A percentile compares a stretch with the other conserved stretches of the same genome.
These are phyloP conservation scores for Scheffersomyces quercinus DNA, from an alignment of 1,139 yeast genomes.

Conservation along the genomic window DNA sequence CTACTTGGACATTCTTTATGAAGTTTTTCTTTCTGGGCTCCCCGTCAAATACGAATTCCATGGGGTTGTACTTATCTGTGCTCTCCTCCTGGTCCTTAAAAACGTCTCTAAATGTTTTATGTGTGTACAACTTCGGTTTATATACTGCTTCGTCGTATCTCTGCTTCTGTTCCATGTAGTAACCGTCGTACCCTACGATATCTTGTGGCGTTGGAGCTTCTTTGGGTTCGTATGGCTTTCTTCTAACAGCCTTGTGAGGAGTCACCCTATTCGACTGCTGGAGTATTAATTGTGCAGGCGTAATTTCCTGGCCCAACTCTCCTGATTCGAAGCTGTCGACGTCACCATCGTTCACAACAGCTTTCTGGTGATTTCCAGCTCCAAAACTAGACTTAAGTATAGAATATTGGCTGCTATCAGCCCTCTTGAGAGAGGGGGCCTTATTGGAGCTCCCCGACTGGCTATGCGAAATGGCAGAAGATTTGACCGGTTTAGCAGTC, in stretches of 20 bases:
- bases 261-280: slow-evolving; percentile 1
- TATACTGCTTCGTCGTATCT: slow-evolving; percentile 33
- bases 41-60: slow-evolving; percentile 42
- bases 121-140: slow-evolving; percentile 43
- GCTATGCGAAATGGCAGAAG: neutral
- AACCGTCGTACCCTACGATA: slow-evolving; percentile 22
- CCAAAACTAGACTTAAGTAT: neutral
- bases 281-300: slow-evolving; percentile 38
- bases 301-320: slow-evolving; percentile 31
- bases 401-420: neutral
- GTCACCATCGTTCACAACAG: neutral
- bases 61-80: slow-evolving; percentile 38
- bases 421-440: neutral
- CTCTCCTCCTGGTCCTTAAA: slow-evolving; percentile 34
- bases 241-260: slow-evolving; percentile 6
- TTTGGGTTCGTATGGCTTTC: slow-evolving; percentile 2
- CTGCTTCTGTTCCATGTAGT: slow-evolving; percentile 40
- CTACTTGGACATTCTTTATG: slow-evolving; percentile 28
- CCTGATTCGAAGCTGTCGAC: slow-evolving; percentile 26
- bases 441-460: neutral
- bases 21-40: slow-evolving; percentile 23
- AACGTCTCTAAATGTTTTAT: slow-evolving; percentile 43
- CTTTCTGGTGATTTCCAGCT: neutral
- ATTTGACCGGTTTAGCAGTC: neutral
- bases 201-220: neutral